Conservation (phyloP, 495 filamentous ascomycete species). For the Astrocystis sublimbata region DNA sequence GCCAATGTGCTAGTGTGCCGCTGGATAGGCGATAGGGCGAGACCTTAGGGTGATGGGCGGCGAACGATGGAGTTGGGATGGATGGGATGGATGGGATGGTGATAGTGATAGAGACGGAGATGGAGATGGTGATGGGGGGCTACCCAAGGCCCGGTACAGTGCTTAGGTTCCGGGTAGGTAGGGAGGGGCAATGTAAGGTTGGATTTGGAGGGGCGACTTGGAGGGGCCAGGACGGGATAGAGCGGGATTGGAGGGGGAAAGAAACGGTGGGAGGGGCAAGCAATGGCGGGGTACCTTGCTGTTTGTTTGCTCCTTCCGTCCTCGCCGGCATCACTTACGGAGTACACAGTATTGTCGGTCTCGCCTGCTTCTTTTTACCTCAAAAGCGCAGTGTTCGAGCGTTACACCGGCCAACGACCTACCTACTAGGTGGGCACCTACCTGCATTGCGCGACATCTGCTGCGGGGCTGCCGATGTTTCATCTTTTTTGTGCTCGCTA, state of each 20-base stretch:
- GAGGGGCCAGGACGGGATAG: neutral
- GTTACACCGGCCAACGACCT: neutral
- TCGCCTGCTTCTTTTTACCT: no score
- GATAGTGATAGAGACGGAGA: neutral
- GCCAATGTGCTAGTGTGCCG: neutral
- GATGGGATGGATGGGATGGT: no score
- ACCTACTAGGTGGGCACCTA: neutral
- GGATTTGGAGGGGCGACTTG: neutral
- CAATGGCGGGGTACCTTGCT: constrained; percentile 19
- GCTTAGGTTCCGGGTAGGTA: no score
- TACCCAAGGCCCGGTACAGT: no score
- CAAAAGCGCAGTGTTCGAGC: no score
- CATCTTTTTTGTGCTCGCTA: constrained; percentile 7
- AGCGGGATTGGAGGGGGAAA: neutral
- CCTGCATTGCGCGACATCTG: constrained; percentile 6
- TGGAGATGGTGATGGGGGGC: neutral
- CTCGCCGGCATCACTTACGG: no score
- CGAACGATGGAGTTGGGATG: neutral
- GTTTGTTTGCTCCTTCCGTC: neutral
- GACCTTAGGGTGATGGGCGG: no score
- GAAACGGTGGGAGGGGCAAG: constrained; percentile 2
- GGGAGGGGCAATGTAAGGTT: no score
- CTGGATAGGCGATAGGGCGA: neutral
- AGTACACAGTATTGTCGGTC: no score
- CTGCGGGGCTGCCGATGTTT: constrained; percentile 15